Evolutionary conservation across 2,329 filamentous ascomycete species (phyloP).

Genomic region (Aspergillus fructus): DNA sequence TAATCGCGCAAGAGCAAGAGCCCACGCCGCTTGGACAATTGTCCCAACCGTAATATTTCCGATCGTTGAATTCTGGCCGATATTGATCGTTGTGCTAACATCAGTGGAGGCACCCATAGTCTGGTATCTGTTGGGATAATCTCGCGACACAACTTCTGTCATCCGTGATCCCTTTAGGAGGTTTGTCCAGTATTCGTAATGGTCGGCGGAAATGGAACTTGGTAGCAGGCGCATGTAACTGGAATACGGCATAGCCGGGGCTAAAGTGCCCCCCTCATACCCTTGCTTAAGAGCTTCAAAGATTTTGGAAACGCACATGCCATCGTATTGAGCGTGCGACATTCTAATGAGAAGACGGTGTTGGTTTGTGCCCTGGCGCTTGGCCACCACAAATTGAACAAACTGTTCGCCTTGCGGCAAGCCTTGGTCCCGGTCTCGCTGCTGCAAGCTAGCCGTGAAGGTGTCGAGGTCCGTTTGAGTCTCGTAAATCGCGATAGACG

Average conservation of each 20-base stretch:
- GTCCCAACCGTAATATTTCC: slow-evolving; percentile 63
- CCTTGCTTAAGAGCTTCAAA: slow-evolving; percentile 60
- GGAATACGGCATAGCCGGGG: slow-evolving; percentile 45
- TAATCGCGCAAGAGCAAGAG: slow-evolving; percentile 59
- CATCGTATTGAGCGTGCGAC: slow-evolving; percentile 69
- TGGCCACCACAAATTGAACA: slow-evolving; percentile 58
- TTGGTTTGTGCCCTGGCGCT: slow-evolving; percentile 38
- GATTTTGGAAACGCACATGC: slow-evolving; percentile 64
- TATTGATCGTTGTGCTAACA: slow-evolving; percentile 40
- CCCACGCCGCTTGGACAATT: slow-evolving; percentile 66
- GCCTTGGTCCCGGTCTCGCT: slow-evolving; percentile 55
- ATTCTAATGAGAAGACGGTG: slow-evolving; percentile 59
- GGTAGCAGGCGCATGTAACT: slow-evolving; percentile 46
- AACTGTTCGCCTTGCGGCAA: slow-evolving; percentile 62
- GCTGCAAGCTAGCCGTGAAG: slow-evolving; percentile 56
- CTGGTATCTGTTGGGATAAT: slow-evolving; percentile 35
- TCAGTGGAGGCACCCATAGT: slow-evolving; percentile 37
- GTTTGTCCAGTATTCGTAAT: slow-evolving; percentile 61
- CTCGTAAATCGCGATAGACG: slow-evolving; percentile 54
- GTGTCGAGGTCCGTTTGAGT: slow-evolving; percentile 52
- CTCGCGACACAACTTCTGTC: slow-evolving; percentile 38
- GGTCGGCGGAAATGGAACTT: slow-evolving; percentile 42
- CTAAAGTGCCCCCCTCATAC: slow-evolving; percentile 44
- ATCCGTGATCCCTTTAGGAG: slow-evolving; percentile 59
- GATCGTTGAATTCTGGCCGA: slow-evolving; percentile 41